Percentiles rank a stretch among this genome's conserved stretches.
These are phyloP conservation scores for Babesia ovata DNA, from an alignment of 169 alveolate genomes.

Conservation along the genomic window DNA sequence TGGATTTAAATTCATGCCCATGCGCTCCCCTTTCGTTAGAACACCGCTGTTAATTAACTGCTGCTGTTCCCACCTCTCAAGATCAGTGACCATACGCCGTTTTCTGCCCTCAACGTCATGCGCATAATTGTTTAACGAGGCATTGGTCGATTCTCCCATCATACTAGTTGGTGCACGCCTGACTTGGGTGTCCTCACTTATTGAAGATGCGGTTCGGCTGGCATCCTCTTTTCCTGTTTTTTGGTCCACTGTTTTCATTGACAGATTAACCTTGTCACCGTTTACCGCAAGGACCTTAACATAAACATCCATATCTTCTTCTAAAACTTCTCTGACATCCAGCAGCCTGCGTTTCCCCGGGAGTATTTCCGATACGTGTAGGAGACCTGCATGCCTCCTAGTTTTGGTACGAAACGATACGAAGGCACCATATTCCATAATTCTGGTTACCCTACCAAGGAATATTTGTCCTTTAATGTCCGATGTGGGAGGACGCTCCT, in stretches of 20 bases:
- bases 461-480: constrained; percentile 43
- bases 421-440: constrained; percentile 81
- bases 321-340: constrained; percentile 38
- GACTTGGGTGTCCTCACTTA: background rate
- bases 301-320: constrained; percentile 61
- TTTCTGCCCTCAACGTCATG: constrained; percentile 58
- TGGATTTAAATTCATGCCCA: constrained; percentile 34
- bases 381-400: constrained; percentile 80
- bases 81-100: constrained; percentile 67
- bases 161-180: background rate
- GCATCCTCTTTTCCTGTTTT: constrained; percentile 71
- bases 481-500: background rate
- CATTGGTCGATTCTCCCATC: constrained; percentile 17
- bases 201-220: constrained; percentile 20
- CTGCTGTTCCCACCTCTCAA: constrained; percentile 77
- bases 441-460: constrained; percentile 69
- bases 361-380: constrained; percentile 77
- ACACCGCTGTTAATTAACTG: constrained; percentile 73
- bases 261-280: constrained; percentile 73
- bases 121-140: constrained; percentile 41
- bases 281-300: constrained; percentile 54
- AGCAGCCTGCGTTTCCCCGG: constrained; percentile 39
- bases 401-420: constrained; percentile 69
- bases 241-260: constrained; percentile 85
- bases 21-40: constrained; percentile 52